phyloP scores from a whole-genome alignment of 805 yeast species.

The Hanseniaspora nectarophila region DNA sequence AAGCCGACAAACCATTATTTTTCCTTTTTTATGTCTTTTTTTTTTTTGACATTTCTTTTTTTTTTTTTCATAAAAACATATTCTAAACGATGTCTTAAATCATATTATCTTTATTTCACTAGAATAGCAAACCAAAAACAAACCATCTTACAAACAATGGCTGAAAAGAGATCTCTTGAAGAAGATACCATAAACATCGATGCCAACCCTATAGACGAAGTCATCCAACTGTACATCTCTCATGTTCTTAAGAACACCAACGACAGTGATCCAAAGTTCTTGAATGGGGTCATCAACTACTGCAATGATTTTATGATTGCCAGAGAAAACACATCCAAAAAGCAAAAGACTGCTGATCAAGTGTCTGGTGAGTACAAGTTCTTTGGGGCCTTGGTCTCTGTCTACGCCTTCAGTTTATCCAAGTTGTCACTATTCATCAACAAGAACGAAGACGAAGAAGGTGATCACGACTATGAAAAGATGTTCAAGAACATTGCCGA shows the following conservation, averaged over 20 bases:
- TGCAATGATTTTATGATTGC: conserved; percentile 12
- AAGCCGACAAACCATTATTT: too few relatives aligned
- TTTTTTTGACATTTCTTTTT: not conserved
- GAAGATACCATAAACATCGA: not conserved
- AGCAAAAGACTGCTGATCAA: not conserved
- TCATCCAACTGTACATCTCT: conserved; percentile 8
- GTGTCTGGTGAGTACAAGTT: conserved; percentile 1
- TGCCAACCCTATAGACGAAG: conserved; percentile 11
- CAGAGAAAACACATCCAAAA: conserved; percentile 3
- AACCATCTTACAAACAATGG: not conserved
- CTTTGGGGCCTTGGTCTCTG: conserved; percentile 45
- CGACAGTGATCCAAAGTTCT: conserved; percentile 6
- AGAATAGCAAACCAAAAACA: too few relatives aligned
- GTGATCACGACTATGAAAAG: conserved; percentile 17
- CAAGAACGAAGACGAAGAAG: conserved; percentile 26
- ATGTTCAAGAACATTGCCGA: conserved; percentile 35
- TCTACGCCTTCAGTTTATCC: conserved; percentile 61
- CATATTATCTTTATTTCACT: too few relatives aligned
- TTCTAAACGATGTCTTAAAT: not conserved
- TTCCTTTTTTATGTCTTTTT: too few relatives aligned
- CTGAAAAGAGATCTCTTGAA: not conserved
- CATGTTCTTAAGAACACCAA: conserved; percentile 7
- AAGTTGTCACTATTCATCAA: conserved; percentile 48
- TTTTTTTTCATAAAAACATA: not conserved
- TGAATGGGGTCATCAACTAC: conserved; percentile 13